These are phyloP conservation scores for Monsonia emarginata DNA, from an alignment of 441 rosid species.

Conservation along the genomic window DNA sequence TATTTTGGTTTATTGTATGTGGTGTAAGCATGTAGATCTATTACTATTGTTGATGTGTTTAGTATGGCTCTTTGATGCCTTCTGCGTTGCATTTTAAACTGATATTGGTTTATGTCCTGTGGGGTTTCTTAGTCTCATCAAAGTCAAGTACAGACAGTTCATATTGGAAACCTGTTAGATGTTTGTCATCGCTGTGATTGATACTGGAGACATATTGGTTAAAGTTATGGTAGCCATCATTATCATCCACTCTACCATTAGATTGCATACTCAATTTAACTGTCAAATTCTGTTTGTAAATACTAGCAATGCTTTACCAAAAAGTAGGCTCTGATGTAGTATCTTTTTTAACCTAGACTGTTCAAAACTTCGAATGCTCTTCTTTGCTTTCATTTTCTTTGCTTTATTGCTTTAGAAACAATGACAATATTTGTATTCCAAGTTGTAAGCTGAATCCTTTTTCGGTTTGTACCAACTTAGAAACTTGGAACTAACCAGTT, in stretches of 20 bases:
- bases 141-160: background rate
- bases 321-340: background rate
- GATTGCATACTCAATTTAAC: background rate
- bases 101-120: background rate
- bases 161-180: background rate
- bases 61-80: background rate
- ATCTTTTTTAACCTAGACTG: background rate
- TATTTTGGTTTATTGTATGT: background rate
- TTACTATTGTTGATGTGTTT: background rate
- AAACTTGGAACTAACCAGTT: slow-evolving; percentile 2
- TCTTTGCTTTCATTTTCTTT: background rate
- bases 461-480: background rate
- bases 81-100: background rate
- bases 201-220: background rate
- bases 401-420: slow-evolving; percentile 2
- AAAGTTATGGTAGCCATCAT: background rate
- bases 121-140: background rate
- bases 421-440: slow-evolving; percentile 3
- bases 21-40: background rate
- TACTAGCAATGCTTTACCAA: background rate
- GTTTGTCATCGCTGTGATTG: background rate
- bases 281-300: background rate
- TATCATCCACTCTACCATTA: background rate
- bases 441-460: slow-evolving; percentile 5
- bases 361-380: background rate